These are phyloP conservation scores for Moesziomyces globuligerus DNA, from an alignment of 1,284 basidiomycete genomes.

Conservation along the genomic window DNA sequence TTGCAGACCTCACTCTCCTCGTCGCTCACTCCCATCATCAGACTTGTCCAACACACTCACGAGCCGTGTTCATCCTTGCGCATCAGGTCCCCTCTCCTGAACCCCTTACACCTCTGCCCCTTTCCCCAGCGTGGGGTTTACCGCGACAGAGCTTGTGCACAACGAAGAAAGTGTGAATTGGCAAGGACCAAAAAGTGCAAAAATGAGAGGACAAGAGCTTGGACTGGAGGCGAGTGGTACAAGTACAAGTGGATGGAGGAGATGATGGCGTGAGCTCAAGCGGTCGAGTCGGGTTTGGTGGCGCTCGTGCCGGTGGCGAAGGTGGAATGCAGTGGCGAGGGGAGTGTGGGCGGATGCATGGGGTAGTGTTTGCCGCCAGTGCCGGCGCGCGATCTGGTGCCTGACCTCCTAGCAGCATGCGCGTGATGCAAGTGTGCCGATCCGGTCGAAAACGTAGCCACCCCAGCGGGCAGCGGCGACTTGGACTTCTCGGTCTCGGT, in stretches of 20 bases:
- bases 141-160: background rate
- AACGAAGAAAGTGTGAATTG: background rate
- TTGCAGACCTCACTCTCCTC: too few species aligned
- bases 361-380: constrained; percentile 36
- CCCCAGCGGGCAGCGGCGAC: constrained; percentile 11
- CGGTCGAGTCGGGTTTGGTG: background rate
- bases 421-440: constrained; percentile 8
- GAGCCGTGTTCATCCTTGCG: too few species aligned
- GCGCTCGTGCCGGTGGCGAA: constrained; percentile 17
- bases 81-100: too few species aligned
- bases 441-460: constrained; percentile 9
- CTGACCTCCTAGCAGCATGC: constrained; percentile 14
- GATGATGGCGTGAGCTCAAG: background rate
- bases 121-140: too few species aligned
- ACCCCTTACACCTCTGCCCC: too few species aligned
- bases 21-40: too few species aligned
- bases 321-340: constrained; percentile 30
- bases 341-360: constrained; percentile 36
- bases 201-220: too few species aligned
- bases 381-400: constrained; percentile 27
- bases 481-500: constrained; percentile 43
- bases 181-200: background rate
- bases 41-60: too few species aligned
- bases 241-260: constrained; percentile 1
- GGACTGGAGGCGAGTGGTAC: too few species aligned